Percentiles rank a stretch among this genome's conserved stretches.
Evolutionary conservation across 2,329 filamentous ascomycete species (phyloP).

Genomic region (Delphinella strobiligena): DNA sequence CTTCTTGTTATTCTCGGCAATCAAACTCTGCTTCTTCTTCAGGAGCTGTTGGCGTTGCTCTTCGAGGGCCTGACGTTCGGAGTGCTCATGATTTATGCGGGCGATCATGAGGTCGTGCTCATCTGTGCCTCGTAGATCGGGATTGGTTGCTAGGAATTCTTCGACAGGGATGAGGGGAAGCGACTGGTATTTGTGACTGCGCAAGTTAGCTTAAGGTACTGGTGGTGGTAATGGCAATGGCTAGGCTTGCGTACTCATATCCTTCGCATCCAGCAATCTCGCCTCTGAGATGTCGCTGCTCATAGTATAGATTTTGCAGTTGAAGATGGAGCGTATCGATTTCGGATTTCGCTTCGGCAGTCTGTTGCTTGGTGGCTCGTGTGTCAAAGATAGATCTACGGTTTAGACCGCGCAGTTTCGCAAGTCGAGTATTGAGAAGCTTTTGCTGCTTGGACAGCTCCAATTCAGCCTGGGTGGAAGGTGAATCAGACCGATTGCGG

Average conservation of each 20-base stretch:
- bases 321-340: conserved; percentile 86
- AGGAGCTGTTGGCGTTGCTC: conserved; percentile 57
- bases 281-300: conserved; percentile 78
- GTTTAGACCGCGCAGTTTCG: conserved; percentile 71
- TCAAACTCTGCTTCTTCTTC: conserved; percentile 55
- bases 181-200: conserved; percentile 73
- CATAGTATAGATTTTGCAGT: conserved; percentile 92
- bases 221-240: too few species aligned
- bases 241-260: conserved; percentile 64
- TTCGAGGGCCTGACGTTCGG: conserved; percentile 73
- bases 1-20: conserved; percentile 74
- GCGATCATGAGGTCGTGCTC: conserved; percentile 79
- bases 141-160: conserved; percentile 65
- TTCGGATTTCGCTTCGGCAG: conserved; percentile 77
- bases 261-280: conserved; percentile 86
- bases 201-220: background rate
- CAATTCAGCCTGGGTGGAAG: conserved; percentile 36
- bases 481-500: conserved; percentile 25
- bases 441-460: conserved; percentile 68
- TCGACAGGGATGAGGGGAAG: conserved; percentile 75
- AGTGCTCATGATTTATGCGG: conserved; percentile 81
- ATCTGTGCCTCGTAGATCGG: conserved; percentile 58
- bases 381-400: conserved; percentile 69
- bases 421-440: conserved; percentile 63
- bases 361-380: conserved; percentile 73